Conservation (phyloP, 306 rosid genomes). For the Vigna nakashimae region DNA sequence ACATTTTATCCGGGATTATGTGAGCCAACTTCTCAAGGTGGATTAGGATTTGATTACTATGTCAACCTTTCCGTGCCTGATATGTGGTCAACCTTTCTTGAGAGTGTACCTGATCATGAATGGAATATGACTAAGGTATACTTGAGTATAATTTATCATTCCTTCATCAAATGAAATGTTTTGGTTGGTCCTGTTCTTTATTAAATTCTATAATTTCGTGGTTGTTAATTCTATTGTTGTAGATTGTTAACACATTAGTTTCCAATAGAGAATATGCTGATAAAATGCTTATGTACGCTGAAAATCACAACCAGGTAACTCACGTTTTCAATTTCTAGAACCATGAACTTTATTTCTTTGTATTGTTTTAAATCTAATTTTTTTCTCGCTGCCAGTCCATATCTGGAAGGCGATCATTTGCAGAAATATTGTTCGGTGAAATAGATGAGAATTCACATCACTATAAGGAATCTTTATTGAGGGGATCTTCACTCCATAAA, state of each 20-base stretch:
- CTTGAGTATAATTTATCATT: slow-evolving; percentile 34
- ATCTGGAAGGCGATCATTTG: slow-evolving; percentile 86
- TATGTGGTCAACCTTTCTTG: slow-evolving; percentile 88
- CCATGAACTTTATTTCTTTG: neutral
- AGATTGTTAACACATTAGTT: slow-evolving; percentile 80
- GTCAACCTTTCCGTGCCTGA: slow-evolving; percentile 87
- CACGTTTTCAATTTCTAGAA: slow-evolving; percentile 24
- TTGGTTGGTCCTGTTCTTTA: slow-evolving; percentile 11
- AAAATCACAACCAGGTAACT: slow-evolving; percentile 91
- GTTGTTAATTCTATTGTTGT: slow-evolving; percentile 38
- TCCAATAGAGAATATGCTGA: slow-evolving; percentile 66
- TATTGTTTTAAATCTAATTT: slow-evolving; percentile 14
- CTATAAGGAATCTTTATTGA: slow-evolving; percentile 61
- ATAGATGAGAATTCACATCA: slow-evolving; percentile 54
- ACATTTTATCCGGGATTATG: slow-evolving; percentile 91
- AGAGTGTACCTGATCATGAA: slow-evolving; percentile 75
- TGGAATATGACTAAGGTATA: slow-evolving; percentile 95
- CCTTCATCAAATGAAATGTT: slow-evolving; percentile 23
- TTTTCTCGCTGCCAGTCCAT: slow-evolving; percentile 70
- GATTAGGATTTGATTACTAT: slow-evolving; percentile 93
- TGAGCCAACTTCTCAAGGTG: slow-evolving; percentile 96
- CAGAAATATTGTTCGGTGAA: slow-evolving; percentile 85
- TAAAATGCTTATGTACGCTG: slow-evolving; percentile 86
- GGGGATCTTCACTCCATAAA: slow-evolving; percentile 93
- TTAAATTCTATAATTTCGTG: slow-evolving; percentile 31